Evolutionary conservation across 805 yeast species (phyloP).

Genomic region (Wickerhamiella nectarea): DNA sequence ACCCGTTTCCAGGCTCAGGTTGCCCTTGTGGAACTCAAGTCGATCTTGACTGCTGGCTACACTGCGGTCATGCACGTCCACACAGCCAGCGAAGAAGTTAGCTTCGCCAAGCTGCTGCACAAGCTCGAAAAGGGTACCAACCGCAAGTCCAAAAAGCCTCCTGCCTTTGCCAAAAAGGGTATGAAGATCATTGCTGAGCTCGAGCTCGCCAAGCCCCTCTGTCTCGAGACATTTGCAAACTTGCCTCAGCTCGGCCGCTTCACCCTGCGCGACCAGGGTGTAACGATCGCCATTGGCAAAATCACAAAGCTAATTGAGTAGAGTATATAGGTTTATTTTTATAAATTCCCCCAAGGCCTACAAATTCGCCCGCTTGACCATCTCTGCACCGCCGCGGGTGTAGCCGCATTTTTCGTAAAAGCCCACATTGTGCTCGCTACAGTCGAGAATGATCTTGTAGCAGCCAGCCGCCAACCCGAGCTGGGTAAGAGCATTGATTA

Average conservation of each 20-base stretch:
- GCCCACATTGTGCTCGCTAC: conserved; percentile 65
- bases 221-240: conserved; percentile 84
- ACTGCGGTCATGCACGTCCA: conserved; percentile 98
- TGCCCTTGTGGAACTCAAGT: conserved; percentile 91
- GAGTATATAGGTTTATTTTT: neutral
- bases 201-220: conserved; percentile 75
- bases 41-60: conserved; percentile 88
- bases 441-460: conserved; percentile 81
- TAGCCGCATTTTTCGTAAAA: conserved; percentile 87
- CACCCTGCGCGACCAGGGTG: conserved; percentile 96
- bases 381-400: conserved; percentile 32
- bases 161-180: conserved; percentile 97
- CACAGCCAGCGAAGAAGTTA: conserved; percentile 94
- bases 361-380: conserved; percentile 17
- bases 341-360: neutral
- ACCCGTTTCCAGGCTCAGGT: conserved; percentile 89
- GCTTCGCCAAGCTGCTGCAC: conserved; percentile 67
- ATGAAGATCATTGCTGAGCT: conserved; percentile 93
- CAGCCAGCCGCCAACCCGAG: conserved; percentile 53
- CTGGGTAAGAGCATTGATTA: conserved; percentile 49
- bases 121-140: conserved; percentile 93
- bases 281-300: conserved; percentile 96
- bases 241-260: conserved; percentile 96
- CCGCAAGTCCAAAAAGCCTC: conserved; percentile 91
- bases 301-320: conserved; percentile 63